phyloP scores from a whole-genome alignment of 2,329 filamentous ascomycete genomes.

The Fonsecaea monophora region DNA sequence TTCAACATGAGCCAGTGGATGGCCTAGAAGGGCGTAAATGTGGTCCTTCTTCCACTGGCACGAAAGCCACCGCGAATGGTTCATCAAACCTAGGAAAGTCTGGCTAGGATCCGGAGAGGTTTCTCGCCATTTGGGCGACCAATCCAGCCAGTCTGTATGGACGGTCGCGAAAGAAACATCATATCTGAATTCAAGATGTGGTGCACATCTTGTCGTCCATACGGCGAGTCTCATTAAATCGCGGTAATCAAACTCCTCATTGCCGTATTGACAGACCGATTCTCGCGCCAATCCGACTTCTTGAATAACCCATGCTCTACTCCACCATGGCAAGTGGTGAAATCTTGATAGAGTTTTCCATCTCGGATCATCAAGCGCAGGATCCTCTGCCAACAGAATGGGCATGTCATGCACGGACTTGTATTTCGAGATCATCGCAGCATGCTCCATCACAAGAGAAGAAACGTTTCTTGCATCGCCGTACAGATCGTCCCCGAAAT shows the following conservation, averaged over 20 bases:
- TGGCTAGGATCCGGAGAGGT: conserved; percentile 6
- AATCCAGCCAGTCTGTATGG: conserved; percentile 28
- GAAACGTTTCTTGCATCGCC: conserved; percentile 18
- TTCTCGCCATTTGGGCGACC: conserved; percentile 16
- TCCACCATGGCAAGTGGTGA: conserved; percentile 19
- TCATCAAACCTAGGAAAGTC: conserved; percentile 19
- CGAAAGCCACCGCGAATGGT: conserved; percentile 7
- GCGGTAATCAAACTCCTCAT: conserved; percentile 11
- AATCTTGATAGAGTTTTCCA: conserved; percentile 26
- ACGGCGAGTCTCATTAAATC: conserved; percentile 18
- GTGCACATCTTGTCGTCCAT: conserved; percentile 22
- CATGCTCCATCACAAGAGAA: conserved; percentile 23
- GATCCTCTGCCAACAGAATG: conserved; percentile 8
- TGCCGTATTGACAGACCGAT: conserved; percentile 5
- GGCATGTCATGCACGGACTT: conserved; percentile 10
- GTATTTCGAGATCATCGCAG: background rate
- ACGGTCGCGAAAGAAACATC: conserved; percentile 16
- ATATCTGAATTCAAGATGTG: conserved; percentile 15
- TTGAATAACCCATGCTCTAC: conserved; percentile 31
- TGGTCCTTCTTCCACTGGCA: conserved; percentile 20
- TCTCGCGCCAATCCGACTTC: conserved; percentile 28
- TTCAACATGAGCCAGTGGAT: conserved; percentile 14
- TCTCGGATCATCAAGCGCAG: conserved; percentile 12
- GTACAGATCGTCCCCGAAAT: conserved; percentile 36
- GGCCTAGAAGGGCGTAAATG: conserved; percentile 29